Evolutionary conservation across 108 stramenopile genomes (phyloP), one percentile per base, ranked within the genome.

Genomic region (Nitzschia sp.): DNA sequence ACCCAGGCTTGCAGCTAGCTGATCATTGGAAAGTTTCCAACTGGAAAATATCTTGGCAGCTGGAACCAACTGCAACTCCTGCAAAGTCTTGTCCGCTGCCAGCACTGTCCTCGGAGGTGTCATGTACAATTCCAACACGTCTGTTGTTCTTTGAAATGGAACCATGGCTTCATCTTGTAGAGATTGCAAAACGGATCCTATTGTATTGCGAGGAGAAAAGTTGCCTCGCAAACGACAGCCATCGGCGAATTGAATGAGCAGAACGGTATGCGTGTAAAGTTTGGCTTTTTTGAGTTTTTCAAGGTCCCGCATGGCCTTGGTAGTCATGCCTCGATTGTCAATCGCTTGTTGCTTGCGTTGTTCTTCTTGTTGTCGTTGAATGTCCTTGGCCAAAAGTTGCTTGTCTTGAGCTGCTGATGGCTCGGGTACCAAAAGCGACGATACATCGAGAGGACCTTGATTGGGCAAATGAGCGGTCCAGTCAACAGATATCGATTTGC

Each of bases 221-320:
- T 89, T 83, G 11, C 85, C 92, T 17, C 71, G 53, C 10, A 92
- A 52, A 40, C 65, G 53, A 55, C 39, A 54, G 6, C 86, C 89
- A 64, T 88, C 83, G 0, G 87, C 59, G 70, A 93, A 93, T 37
- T 79, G 72, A 40, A 93, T 77, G 7, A 76, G 75, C 17, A 93
- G 66, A 41, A 78, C 78, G 10, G 86, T 80, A 50, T 90, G 87
- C 8, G 75, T 79, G 52, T 93, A 93, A 3, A 90, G 87, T 67
- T 90, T 90, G 14, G 78, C 63, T 53, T 84, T 87, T 53, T 87
- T 85, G 71, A 93, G 75, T 65, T 59, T 69, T 69, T 86, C 84
- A 64, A 90, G 76, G 57, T 93, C 89, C 34, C 92, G 79, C 92
- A 93, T 93, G 19, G 89, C 87, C 69, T 87, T 88, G 62, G 92